Conservation (phyloP, 305 asterid genomes). For the Withania somnifera region DNA sequence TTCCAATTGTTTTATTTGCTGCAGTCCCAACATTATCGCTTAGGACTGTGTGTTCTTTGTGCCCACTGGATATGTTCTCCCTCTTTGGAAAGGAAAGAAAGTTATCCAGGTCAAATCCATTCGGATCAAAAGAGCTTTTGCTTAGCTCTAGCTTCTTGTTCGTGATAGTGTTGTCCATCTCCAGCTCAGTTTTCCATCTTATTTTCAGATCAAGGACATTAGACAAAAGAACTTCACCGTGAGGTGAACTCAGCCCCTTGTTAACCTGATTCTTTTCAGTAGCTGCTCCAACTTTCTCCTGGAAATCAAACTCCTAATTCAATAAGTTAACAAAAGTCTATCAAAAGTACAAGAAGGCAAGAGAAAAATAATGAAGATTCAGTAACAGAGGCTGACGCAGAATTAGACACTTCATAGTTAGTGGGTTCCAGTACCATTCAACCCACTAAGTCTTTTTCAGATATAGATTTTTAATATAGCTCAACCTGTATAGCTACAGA, state of each 20-base stretch:
- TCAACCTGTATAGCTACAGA: neutral
- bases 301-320: conserved; percentile 15
- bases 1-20: conserved; percentile 21
- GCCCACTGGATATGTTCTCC: conserved; percentile 16
- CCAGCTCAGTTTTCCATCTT: conserved; percentile 39
- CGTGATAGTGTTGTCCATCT: conserved; percentile 18
- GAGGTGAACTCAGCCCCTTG: conserved; percentile 33
- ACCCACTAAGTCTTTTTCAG: neutral
- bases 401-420: neutral
- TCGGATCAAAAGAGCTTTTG: conserved; percentile 22
- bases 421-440: neutral
- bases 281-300: conserved; percentile 55
- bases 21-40: conserved; percentile 15
- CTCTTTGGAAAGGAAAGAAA: conserved; percentile 36
- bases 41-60: conserved; percentile 20
- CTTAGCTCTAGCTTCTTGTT: conserved; percentile 24
- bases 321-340: neutral
- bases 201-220: conserved; percentile 48
- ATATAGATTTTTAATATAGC: neutral
- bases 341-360: neutral
- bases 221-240: conserved; percentile 36
- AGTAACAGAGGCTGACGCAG: neutral
- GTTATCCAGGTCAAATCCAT: conserved; percentile 48
- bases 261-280: conserved; percentile 26
- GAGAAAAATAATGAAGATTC: neutral